Percentiles rank a stretch among this genome's conserved stretches.
Evolutionary conservation across 352 stramenopile species (phyloP).

Genomic region (Phytopythium kandeliae): DNA sequence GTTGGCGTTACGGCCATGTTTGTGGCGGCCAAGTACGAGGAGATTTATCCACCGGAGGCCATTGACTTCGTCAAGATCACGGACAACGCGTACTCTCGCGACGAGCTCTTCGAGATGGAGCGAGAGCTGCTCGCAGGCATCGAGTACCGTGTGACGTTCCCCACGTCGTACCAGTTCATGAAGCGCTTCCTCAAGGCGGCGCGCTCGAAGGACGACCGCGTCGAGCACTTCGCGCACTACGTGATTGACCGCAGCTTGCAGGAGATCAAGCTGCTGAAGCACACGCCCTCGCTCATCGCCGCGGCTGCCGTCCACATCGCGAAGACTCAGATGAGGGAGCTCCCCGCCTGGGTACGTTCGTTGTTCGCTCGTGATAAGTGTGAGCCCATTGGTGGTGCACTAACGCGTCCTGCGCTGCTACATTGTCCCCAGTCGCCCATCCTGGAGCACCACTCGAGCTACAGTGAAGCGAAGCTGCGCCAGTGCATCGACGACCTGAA

Average conservation of each 20-base stretch:
- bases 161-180: conserved; percentile 82
- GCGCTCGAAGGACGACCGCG: conserved; percentile 57
- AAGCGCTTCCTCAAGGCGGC: conserved; percentile 85
- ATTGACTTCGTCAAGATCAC: conserved; percentile 97
- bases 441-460: conserved; percentile 73
- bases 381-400: not conserved
- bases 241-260: conserved; percentile 98
- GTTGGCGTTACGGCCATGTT: conserved; percentile 95
- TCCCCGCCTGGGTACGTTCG: conserved; percentile 69
- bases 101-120: conserved; percentile 83
- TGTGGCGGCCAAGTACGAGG: conserved; percentile 97
- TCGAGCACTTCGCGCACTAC: conserved; percentile 94
- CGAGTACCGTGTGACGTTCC: conserved; percentile 76
- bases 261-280: conserved; percentile 98
- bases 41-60: conserved; percentile 94
- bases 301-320: conserved; percentile 97
- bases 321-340: conserved; percentile 66
- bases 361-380: too few species aligned
- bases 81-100: conserved; percentile 91
- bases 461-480: conserved; percentile 50
- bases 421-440: conserved; percentile 38
- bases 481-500: conserved; percentile 72
- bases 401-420: conserved; percentile 11
- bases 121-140: conserved; percentile 65
- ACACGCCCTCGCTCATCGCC: conserved; percentile 96